Percentiles rank a stretch among this genome's conserved stretches.
phyloP scores from a whole-genome alignment of 352 stramenopile species.

The Elongisporangium prolatum region DNA sequence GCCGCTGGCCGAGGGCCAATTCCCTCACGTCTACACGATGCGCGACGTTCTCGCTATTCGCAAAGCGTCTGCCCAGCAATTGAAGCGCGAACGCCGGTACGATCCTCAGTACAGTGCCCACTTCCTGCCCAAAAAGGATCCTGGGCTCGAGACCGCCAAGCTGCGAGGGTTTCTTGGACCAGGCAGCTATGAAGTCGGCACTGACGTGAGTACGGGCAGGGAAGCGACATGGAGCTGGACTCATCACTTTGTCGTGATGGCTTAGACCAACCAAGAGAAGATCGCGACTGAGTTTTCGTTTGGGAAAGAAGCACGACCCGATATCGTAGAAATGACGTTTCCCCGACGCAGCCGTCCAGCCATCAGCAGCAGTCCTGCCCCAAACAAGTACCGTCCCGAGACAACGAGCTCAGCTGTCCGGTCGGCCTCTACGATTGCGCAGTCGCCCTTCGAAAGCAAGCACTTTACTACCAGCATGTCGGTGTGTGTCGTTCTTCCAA shows the following conservation, averaged over 20 bases:
- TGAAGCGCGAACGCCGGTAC: not conserved
- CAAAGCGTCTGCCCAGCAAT: conserved; percentile 1
- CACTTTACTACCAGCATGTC: conserved; percentile 25
- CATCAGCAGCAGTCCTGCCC: conserved; percentile 16
- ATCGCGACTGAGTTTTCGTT: conserved; percentile 48
- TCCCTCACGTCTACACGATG: conserved; percentile 34
- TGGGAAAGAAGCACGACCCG: conserved; percentile 30
- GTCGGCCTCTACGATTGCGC: conserved; percentile 14
- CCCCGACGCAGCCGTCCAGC: conserved; percentile 4
- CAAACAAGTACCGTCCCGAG: conserved; percentile 17
- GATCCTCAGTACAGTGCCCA: conserved; percentile 4
- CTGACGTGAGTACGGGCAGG: conserved; percentile 19
- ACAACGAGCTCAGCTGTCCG: conserved; percentile 7
- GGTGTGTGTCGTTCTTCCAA: conserved; percentile 7
- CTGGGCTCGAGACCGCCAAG: conserved; percentile 8
- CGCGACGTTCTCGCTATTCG: conserved; percentile 26
- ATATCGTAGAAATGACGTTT: conserved; percentile 31
- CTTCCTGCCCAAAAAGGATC: not conserved
- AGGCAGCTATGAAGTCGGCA: conserved; percentile 48
- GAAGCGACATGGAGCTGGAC: not conserved
- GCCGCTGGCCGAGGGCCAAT: conserved; percentile 30
- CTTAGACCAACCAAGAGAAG: conserved; percentile 36
- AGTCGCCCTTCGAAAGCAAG: conserved; percentile 20
- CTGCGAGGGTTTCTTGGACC: conserved; percentile 37
- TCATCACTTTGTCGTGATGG: not conserved